Percentiles rank a stretch among this genome's conserved stretches.
phyloP scores from a whole-genome alignment of 306 rosid species.

The Senna siamea region DNA sequence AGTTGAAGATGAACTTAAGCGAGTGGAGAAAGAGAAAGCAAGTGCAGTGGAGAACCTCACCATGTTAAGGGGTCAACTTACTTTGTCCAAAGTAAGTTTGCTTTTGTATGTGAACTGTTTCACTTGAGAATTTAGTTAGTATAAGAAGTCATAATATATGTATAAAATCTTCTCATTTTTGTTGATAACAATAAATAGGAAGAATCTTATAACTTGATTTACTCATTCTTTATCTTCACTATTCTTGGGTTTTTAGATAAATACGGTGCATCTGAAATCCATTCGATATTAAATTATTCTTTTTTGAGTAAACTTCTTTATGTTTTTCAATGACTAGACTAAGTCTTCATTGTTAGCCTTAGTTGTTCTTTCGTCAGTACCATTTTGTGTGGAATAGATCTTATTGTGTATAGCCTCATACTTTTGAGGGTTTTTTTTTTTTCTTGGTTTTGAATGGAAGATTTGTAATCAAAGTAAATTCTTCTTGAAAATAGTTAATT shows the following conservation, averaged over 20 bases:
- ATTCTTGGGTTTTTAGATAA: slow-evolving; percentile 2
- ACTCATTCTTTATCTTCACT: neutral
- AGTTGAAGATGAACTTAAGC: slow-evolving; percentile 89
- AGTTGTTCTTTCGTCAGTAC: neutral
- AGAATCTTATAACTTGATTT: neutral
- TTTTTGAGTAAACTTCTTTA: neutral
- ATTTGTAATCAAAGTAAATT: slow-evolving; percentile 20
- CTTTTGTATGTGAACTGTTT: slow-evolving; percentile 33
- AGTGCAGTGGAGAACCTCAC: slow-evolving; percentile 67
- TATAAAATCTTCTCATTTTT: slow-evolving; percentile 22
- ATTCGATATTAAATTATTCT: neutral
- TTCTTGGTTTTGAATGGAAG: slow-evolving; percentile 2
- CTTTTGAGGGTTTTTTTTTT: slow-evolving; percentile 10
- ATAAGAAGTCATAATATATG: neutral
- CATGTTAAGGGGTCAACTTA: slow-evolving; percentile 80
- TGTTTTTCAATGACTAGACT: slow-evolving; percentile 1
- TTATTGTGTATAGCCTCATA: neutral
- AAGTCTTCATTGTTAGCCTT: slow-evolving; percentile 14
- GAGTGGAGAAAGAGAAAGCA: slow-evolving; percentile 84
- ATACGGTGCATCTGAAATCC: slow-evolving; percentile 16
- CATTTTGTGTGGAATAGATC: neutral
- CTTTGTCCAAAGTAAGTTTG: slow-evolving; percentile 73
- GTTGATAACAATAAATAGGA: neutral
- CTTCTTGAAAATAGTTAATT: neutral
- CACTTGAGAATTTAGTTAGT: slow-evolving; percentile 22